phyloP scores from a whole-genome alignment of 495 filamentous ascomycete genomes.

The Collariella sp. region DNA sequence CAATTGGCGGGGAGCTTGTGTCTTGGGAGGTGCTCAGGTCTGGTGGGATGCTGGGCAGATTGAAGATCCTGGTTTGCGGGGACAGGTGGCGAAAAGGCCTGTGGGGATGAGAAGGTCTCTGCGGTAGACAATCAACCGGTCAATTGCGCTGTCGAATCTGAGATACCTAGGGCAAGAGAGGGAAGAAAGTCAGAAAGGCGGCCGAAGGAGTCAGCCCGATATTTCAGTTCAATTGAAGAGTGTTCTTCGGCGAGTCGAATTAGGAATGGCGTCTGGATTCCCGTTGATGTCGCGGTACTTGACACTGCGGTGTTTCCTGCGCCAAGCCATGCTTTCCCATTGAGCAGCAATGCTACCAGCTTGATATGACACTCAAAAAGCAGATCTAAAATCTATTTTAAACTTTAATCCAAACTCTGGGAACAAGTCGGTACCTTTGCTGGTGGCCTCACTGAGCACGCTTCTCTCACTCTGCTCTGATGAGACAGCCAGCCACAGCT shows the following conservation, averaged over 20 bases:
- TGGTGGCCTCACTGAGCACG: too few species aligned
- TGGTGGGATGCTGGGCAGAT: background rate
- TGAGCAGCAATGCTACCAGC: background rate
- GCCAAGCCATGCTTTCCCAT: background rate
- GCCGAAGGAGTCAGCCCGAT: conserved; percentile 45
- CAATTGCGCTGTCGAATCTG: conserved; percentile 2
- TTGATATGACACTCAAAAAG: background rate
- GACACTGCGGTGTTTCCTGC: background rate
- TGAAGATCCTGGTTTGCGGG: too few species aligned
- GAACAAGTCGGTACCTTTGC: too few species aligned
- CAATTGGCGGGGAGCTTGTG: background rate
- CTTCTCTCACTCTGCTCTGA: too few species aligned
- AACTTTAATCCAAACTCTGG: too few species aligned
- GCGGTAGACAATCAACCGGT: background rate
- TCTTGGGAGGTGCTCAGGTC: background rate
- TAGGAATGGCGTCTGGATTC: conserved; percentile 16
- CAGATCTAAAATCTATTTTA: background rate
- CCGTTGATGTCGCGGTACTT: conserved; percentile 10
- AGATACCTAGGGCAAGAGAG: conserved; percentile 19
- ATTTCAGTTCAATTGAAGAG: conserved; percentile 35
- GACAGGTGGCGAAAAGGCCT: too few species aligned
- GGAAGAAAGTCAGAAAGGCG: conserved; percentile 16
- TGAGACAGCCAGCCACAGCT: too few species aligned
- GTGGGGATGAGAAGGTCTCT: background rate
- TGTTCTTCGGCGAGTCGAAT: conserved; percentile 28